phyloP scores from a whole-genome alignment of 2,329 filamentous ascomycete genomes.

The Cordyceps fumosorosea region DNA sequence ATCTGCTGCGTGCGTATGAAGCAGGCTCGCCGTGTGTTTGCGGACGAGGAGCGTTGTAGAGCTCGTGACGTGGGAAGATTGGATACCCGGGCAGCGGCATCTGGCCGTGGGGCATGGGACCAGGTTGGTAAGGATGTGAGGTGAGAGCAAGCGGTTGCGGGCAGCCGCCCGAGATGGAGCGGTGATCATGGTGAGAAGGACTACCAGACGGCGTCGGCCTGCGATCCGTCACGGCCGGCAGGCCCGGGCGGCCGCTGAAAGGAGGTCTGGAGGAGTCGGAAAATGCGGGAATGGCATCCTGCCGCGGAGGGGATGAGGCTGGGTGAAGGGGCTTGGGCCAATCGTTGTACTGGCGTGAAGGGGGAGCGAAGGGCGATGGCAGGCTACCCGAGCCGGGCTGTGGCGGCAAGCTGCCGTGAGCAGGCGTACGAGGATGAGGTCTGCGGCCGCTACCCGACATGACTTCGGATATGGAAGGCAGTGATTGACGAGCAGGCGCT shows the following conservation, averaged over 20 bases:
- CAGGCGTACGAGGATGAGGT: conserved; percentile 39
- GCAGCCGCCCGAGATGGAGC: conserved; percentile 31
- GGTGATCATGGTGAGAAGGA: conserved; percentile 22
- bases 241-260: conserved; percentile 30
- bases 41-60: conserved; percentile 40
- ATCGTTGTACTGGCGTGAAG: conserved; percentile 36
- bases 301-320: conserved; percentile 31
- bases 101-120: conserved; percentile 40
- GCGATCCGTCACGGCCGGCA: conserved; percentile 35
- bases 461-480: conserved; percentile 64
- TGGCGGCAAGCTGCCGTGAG: conserved; percentile 1
- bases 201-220: conserved; percentile 36
- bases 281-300: conserved; percentile 37
- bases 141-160: conserved; percentile 32
- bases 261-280: conserved; percentile 33
- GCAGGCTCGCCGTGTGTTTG: conserved; percentile 40
- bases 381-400: conserved; percentile 24
- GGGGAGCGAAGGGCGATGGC: conserved; percentile 43
- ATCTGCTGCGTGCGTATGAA: conserved; percentile 35
- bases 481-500: conserved; percentile 52
- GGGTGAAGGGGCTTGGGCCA: conserved; percentile 35
- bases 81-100: conserved; percentile 43
- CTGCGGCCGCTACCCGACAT: conserved; percentile 56
- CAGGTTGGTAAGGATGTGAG: conserved; percentile 26
- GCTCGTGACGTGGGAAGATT: conserved; percentile 42